phyloP scores from a whole-genome alignment of 495 filamentous ascomycete genomes.

The Penicillium silybi region DNA sequence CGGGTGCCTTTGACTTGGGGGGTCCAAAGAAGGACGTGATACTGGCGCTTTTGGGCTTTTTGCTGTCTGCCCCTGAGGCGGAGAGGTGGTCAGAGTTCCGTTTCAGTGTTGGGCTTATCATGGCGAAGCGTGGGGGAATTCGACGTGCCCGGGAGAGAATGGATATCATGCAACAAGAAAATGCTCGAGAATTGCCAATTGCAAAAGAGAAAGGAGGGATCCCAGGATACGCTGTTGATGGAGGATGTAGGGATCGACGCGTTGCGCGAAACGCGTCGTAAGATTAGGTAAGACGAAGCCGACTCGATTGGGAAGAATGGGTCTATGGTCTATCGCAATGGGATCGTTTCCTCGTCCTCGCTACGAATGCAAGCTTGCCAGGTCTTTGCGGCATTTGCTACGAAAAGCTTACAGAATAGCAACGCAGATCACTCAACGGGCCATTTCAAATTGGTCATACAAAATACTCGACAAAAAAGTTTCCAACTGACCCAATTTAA shows the following conservation, averaged over 20 bases:
- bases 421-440: constrained; percentile 2
- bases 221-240: neutral
- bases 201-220: neutral
- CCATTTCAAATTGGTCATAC: constrained; percentile 17
- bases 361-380: neutral
- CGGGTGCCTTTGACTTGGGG: constrained; percentile 43
- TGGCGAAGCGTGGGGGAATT: constrained; percentile 12
- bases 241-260: constrained; percentile 14
- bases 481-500: constrained; percentile 27
- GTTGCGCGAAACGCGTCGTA: constrained; percentile 13
- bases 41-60: constrained; percentile 65
- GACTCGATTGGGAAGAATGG: neutral
- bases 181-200: neutral
- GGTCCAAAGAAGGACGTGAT: constrained; percentile 65
- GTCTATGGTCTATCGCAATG: neutral
- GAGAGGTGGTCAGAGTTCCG: constrained; percentile 34
- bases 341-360: neutral
- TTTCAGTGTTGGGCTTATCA: constrained; percentile 31
- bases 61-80: constrained; percentile 21
- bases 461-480: constrained; percentile 11
- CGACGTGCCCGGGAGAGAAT: neutral
- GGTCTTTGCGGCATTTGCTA: neutral
- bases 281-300: constrained; percentile 6
- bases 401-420: neutral
- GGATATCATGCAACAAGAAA: neutral